Conservation (phyloP, 2,329 filamentous ascomycete species). For the Rhynchosporium graminicola region DNA sequence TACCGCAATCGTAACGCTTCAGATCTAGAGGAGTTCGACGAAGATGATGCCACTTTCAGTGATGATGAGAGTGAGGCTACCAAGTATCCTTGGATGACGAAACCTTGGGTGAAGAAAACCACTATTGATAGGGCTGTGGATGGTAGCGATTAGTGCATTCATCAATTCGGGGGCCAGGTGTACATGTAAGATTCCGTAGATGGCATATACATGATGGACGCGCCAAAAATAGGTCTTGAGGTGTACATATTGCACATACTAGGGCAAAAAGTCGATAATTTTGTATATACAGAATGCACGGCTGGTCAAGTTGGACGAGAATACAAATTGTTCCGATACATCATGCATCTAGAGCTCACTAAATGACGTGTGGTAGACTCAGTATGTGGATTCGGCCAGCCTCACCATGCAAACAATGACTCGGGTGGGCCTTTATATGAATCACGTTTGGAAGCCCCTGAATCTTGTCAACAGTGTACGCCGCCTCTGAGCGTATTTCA, state of each 20-base stretch:
- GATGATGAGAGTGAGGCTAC: constrained; percentile 34
- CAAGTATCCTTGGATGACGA: constrained; percentile 37
- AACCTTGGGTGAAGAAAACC: constrained; percentile 5
- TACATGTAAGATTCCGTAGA: background rate
- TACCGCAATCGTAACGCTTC: constrained; percentile 48
- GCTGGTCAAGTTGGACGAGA: too few relatives aligned
- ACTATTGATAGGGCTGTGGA: background rate
- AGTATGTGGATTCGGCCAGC: too few relatives aligned
- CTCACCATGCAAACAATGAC: too few relatives aligned
- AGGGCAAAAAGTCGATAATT: background rate
- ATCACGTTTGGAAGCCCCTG: too few relatives aligned
- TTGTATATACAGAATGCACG: too few relatives aligned
- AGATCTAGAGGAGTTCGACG: constrained; percentile 38
- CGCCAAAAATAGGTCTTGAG: too few relatives aligned
- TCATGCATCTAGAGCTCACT: too few relatives aligned
- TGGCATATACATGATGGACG: constrained; percentile 5
- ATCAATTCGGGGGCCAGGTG: background rate
- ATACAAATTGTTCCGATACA: too few relatives aligned
- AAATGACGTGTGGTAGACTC: too few relatives aligned
- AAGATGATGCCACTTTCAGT: constrained; percentile 32
- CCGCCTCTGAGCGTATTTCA: too few relatives aligned
- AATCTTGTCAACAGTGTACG: too few relatives aligned
- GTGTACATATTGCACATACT: background rate
- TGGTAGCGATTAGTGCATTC: background rate
- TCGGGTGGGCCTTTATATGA: too few relatives aligned